Evolutionary conservation across 2,329 filamentous ascomycete genomes (phyloP).

Genomic region (Cladosporium sp.): DNA sequence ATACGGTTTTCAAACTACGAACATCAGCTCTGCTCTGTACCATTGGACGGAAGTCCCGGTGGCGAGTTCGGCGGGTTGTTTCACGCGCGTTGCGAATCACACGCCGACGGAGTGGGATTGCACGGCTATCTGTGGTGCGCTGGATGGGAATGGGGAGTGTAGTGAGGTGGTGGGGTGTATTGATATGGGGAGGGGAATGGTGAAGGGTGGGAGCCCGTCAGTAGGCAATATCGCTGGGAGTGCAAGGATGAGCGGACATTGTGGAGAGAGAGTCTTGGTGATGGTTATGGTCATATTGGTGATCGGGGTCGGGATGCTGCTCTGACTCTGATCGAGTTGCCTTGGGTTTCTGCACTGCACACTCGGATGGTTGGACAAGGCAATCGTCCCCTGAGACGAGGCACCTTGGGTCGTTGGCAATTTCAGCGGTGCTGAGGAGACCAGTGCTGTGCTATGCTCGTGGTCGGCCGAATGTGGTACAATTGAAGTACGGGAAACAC

Average conservation of each 20-base stretch:
- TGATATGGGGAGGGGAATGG: too few relatives aligned
- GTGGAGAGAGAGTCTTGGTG: not conserved
- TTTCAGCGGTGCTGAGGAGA: not conserved
- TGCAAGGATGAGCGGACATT: not conserved
- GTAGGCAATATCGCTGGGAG: not conserved
- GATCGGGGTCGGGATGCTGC: not conserved
- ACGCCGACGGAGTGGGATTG: not conserved
- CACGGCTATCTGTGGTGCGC: not conserved
- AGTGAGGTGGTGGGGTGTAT: not conserved
- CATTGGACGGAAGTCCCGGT: not conserved
- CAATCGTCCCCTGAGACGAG: not conserved
- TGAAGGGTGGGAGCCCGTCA: not conserved
- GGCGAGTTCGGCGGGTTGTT: not conserved
- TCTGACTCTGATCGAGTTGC: not conserved
- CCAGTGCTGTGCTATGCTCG: not conserved
- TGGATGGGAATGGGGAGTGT: not conserved
- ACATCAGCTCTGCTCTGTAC: not conserved
- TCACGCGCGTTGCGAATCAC: not conserved
- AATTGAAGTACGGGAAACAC: not conserved
- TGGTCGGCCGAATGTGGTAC: not conserved
- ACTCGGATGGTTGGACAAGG: not conserved
- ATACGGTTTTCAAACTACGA: not conserved
- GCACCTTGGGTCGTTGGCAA: not conserved
- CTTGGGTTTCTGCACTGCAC: not conserved
- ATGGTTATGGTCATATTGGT: not conserved